phyloP scores from a whole-genome alignment of 352 stramenopile species.

The Globisporangium middletonii region DNA sequence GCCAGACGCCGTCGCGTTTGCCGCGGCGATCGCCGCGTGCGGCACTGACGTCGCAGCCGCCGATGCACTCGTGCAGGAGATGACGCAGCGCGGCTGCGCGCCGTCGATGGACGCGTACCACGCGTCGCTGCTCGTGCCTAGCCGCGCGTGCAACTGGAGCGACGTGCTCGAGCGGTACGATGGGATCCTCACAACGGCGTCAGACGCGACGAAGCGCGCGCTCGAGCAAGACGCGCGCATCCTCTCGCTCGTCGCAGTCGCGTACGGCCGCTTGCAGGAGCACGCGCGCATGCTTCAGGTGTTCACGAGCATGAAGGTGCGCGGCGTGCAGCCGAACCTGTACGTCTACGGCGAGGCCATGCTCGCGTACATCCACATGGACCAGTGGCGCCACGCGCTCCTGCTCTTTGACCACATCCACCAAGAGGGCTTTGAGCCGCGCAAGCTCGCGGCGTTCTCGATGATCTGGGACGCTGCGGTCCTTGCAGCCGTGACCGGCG shows the following conservation, averaged over 20 bases:
- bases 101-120: constrained; percentile 22
- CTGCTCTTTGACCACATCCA: constrained; percentile 72
- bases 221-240: constrained; percentile 49
- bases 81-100: constrained; percentile 13
- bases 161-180: constrained; percentile 14
- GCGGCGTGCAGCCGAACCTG: constrained; percentile 54
- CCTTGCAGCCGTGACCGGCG: constrained; percentile 37
- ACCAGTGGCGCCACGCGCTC: constrained; percentile 60
- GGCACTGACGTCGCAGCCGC: constrained; percentile 34
- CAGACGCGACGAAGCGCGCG: constrained; percentile 8
- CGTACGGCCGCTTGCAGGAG: constrained; percentile 33
- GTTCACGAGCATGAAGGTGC: constrained; percentile 72
- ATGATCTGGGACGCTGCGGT: constrained; percentile 67
- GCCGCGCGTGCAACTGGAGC: constrained; percentile 14
- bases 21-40: constrained; percentile 46
- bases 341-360: constrained; percentile 70
- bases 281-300: constrained; percentile 52
- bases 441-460: constrained; percentile 28
- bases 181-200: constrained; percentile 3
- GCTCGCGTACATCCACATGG: constrained; percentile 56
- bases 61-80: constrained; percentile 37
- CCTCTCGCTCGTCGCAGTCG: constrained; percentile 55
- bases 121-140: constrained; percentile 24
- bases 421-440: constrained; percentile 34
- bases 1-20: constrained; percentile 50